A percentile compares a stretch with the other conserved stretches of the same genome.
Evolutionary conservation across 2,329 filamentous ascomycete genomes (phyloP).

Genomic region (Dryadomyces quercus-mongolicae): DNA sequence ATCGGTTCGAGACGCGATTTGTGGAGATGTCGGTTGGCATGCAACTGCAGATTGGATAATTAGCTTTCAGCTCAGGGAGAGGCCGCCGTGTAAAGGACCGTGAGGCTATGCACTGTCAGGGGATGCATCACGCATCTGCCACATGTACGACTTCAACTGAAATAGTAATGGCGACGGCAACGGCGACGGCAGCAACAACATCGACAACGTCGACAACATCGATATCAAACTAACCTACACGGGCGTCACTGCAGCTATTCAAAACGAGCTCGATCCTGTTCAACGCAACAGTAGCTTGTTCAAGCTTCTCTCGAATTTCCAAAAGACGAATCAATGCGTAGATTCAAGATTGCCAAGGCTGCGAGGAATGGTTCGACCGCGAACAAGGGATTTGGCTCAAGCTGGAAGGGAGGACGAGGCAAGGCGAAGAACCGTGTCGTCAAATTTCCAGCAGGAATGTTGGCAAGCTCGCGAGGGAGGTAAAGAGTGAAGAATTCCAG

Average conservation of each 20-base stretch:
- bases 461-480: slow-evolving; percentile 2
- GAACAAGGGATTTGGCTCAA: neutral
- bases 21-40: slow-evolving; percentile 26
- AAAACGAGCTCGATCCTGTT: too few relatives aligned
- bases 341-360: neutral
- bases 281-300: too few relatives aligned
- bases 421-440: neutral
- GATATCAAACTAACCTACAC: neutral
- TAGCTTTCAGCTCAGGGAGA: neutral
- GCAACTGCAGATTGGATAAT: slow-evolving; percentile 21
- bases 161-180: too few relatives aligned
- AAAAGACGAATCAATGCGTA: too few relatives aligned
- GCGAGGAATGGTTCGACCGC: neutral
- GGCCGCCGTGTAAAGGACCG: neutral
- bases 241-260: neutral
- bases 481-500: slow-evolving; percentile 2
- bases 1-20: slow-evolving; percentile 20
- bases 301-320: too few relatives aligned
- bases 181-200: neutral
- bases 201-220: too few relatives aligned
- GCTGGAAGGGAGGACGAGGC: neutral
- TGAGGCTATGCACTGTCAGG: neutral
- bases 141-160: neutral
- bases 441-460: slow-evolving; percentile 8
- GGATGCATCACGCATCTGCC: too few relatives aligned